Evolutionary conservation across 306 rosid genomes (phyloP), one percentile per base, ranked within the genome.

Genomic region (Rubus idaeus): DNA sequence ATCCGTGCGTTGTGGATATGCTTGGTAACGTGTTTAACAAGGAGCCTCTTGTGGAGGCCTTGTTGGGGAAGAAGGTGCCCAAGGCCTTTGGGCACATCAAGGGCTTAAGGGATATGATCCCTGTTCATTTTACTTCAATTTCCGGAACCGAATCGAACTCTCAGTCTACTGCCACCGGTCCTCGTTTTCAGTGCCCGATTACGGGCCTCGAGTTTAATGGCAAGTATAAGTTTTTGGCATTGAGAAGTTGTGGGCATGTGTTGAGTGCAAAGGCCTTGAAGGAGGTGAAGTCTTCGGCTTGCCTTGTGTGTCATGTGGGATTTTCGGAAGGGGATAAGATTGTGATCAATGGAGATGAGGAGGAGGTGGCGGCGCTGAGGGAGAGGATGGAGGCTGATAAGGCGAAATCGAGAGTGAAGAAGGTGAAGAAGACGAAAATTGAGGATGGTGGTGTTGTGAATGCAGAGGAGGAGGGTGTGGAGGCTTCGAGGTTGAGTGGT

Each of bases 81-180:
- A 95, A 89, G 77, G 96, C 81, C n/a, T 95, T 92, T 76, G 91
- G 98, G 39, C 83, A 95, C 52, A 81, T 95, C 0, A 92, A 85
- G 84, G 99, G 99, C 18, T 77, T 95, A 86, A 95, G 87, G 84
- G 97, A 95, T 69, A 95, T 95, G 99, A 81, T 92, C 20, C 80
- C 77, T 10, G 63, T 95, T 46, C 80, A 83, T 74, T 85, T 92
- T 23, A 67, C 84, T 14, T 1, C 63, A 50, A 66, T 89, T 81
- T 91, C 90, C 0, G 92, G 96, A 10, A 56, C 20, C 0, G 86
- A 80, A 46, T 37, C 30, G 2, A 55, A 62, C 10, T n/a, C 73
- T 8, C 57, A 20, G 75, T 73, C 37, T 0, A 37, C 10, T 18
- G 71, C 68, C 1, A 90, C 71, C 46, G 70, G 77, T 4, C 69